phyloP scores from a whole-genome alignment of 495 filamentous ascomycete species.

The Penicillium fimorum region DNA sequence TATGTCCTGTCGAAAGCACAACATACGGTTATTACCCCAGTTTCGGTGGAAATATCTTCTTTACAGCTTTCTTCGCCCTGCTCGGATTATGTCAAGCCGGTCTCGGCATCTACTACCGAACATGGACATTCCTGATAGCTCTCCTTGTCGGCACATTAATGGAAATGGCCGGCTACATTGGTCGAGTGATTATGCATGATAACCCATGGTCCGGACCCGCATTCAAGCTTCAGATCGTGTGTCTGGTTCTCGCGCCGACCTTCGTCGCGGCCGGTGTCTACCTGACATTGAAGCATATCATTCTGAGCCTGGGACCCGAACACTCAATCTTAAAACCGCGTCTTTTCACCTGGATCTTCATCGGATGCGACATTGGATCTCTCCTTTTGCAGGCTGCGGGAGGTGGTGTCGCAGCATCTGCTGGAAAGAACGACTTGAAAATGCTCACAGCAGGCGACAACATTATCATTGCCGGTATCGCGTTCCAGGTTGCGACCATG shows the following conservation, averaged over 20 bases:
- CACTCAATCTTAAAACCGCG: constrained; percentile 56
- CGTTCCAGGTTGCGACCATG: constrained; percentile 66
- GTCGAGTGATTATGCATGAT: constrained; percentile 55
- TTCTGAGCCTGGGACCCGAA: constrained; percentile 52
- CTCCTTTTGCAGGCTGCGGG: constrained; percentile 64
- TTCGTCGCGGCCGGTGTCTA: constrained; percentile 66
- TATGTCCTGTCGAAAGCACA: constrained; percentile 58
- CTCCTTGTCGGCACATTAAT: constrained; percentile 48
- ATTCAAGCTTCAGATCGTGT: constrained; percentile 67
- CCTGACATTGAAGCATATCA: constrained; percentile 64
- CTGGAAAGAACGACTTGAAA: constrained; percentile 19
- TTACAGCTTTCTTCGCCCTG: constrained; percentile 54
- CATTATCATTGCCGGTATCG: constrained; percentile 70
- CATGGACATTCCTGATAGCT: constrained; percentile 60
- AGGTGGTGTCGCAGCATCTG: constrained; percentile 54
- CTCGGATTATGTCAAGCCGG: constrained; percentile 45
- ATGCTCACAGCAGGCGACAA: constrained; percentile 48
- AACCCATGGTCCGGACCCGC: constrained; percentile 60
- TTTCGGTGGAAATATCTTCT: constrained; percentile 61
- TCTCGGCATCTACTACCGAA: constrained; percentile 55
- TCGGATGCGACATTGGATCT: constrained; percentile 63
- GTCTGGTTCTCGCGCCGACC: constrained; percentile 64
- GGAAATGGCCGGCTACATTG: constrained; percentile 57
- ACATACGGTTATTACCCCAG: constrained; percentile 69
- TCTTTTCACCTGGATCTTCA: constrained; percentile 67